Evolutionary conservation across 2,329 filamentous ascomycete genomes (phyloP), one percentile per base, ranked within the genome.

Genomic region (Sclerotinia sclerotiorum): DNA sequence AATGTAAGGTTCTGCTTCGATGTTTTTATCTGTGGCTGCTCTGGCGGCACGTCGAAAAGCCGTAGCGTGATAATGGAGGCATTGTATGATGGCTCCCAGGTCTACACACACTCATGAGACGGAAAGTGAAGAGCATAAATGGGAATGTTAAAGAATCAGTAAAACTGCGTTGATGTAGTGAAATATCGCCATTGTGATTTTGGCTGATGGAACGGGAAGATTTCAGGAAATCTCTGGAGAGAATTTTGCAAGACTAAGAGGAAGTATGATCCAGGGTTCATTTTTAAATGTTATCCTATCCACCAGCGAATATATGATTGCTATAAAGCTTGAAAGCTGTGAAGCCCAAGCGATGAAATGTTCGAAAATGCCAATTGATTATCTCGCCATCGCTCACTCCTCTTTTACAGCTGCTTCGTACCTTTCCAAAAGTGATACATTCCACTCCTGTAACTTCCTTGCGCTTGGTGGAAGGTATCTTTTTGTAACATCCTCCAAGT

Each of bases 381-480:
- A 54, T 54, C 52, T 56, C 32, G n/a, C 7, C 21, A 24, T n/a
- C 13, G 13, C n/a, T 42, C 35, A 57, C 24, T 13, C 8, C 15
- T 27, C 13, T 24, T 35, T 51, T 39, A n/a, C 46, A 15, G 32
- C 19, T 27, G 42, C 19, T 88, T 85, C 17, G 89, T 82, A 62
- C 89, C 66, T 80, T 71, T 84, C 82, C 69, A 92, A 75, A 24
- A 92, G 76, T 2, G 88, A 88, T 6, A 92, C 87, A 35, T 83
- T 83, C 89, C 89, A 93, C n/a, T 84, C 85, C 75, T 85, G 82
- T 72, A 91, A 90, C 39, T 73, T 79, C 68, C 86, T 82, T 69
- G 89, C 86, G 11, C 80, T 80, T 0, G 72, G 75, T 1, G 90
- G 89, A 11, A 92, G 76, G 21, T 87, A 74, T 3, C 70, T 49